phyloP scores from a whole-genome alignment of 306 rosid species.

The Vigna nakashimae region DNA sequence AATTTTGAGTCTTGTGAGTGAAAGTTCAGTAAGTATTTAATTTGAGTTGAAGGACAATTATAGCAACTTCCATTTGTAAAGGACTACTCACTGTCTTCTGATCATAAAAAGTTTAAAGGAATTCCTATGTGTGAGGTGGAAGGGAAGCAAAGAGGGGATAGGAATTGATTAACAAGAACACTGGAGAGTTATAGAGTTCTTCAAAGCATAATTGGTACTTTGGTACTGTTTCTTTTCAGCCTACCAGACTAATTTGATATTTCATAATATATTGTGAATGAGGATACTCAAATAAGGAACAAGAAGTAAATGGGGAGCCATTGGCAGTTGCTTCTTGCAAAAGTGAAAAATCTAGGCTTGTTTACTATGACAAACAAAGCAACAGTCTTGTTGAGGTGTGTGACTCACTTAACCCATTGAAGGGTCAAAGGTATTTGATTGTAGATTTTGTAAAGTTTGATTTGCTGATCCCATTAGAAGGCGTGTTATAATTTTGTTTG shows the following conservation, averaged over 20 bases:
- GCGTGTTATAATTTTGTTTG: conserved; percentile 59
- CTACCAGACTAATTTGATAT: conserved; percentile 47
- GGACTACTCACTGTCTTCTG: conserved; percentile 26
- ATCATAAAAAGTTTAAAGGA: conserved; percentile 10
- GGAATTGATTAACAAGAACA: conserved; percentile 29
- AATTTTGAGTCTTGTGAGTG: conserved; percentile 55
- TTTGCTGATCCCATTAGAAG: conserved; percentile 54
- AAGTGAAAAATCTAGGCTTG: conserved; percentile 40
- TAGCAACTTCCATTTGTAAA: conserved; percentile 50
- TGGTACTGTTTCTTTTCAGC: conserved; percentile 45
- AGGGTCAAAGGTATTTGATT: conserved; percentile 27
- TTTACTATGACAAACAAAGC: conserved; percentile 41
- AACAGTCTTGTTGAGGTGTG: conserved; percentile 38
- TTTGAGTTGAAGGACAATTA: conserved; percentile 42
- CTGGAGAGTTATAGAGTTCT: conserved; percentile 32
- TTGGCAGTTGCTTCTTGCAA: conserved; percentile 48
- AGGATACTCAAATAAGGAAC: conserved; percentile 48
- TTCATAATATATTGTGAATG: conserved; percentile 41
- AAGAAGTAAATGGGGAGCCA: conserved; percentile 41
- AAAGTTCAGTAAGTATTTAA: conserved; percentile 47
- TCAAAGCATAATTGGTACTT: conserved; percentile 32
- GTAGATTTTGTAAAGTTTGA: conserved; percentile 62
- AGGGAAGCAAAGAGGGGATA: conserved; percentile 34
- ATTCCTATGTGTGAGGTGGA: conserved; percentile 30
- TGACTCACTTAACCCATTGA: conserved; percentile 22